Percentiles rank a stretch among this genome's conserved stretches.
Evolutionary conservation across 495 filamentous ascomycete genomes (phyloP).

Genomic region (Penicillium parvum): DNA sequence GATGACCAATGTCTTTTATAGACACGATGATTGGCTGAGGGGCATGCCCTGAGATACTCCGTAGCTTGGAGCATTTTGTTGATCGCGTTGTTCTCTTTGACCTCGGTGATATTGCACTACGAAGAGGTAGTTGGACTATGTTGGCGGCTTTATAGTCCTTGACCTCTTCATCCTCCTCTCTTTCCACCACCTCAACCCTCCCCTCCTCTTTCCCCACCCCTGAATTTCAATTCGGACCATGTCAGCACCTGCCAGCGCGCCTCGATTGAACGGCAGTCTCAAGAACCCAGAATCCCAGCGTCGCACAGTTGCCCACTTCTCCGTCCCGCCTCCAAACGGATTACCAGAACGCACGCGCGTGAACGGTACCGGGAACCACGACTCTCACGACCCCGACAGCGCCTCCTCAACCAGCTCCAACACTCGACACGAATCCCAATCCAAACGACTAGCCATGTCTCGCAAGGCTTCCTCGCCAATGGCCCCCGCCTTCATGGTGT

Average conservation of each 20-base stretch:
- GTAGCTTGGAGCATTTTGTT: neutral
- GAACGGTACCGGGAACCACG: constrained; percentile 16
- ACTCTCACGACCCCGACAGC: constrained; percentile 18
- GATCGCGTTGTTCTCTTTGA: neutral
- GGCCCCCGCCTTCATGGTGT: constrained; percentile 93
- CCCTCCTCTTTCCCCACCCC: constrained; percentile 3
- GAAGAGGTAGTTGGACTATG: neutral
- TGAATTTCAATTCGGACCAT: constrained; percentile 12
- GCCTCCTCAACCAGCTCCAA: constrained; percentile 22
- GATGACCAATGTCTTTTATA: constrained; percentile 11
- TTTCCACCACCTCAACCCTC: neutral
- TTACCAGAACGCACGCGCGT: constrained; percentile 12
- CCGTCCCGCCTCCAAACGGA: constrained; percentile 14
- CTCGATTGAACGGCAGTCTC: constrained; percentile 16
- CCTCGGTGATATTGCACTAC: no score
- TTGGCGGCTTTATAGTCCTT: neutral
- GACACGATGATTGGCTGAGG: constrained; percentile 1
- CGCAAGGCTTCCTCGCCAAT: constrained; percentile 48
- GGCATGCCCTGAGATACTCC: constrained; percentile 8
- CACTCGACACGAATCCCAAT: constrained; percentile 12
- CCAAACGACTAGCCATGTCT: constrained; percentile 26
- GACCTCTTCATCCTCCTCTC: neutral
- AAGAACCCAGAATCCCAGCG: constrained; percentile 1
- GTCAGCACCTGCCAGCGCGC: constrained; percentile 5
- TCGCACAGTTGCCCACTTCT: constrained; percentile 24